Percentiles rank a stretch among this genome's conserved stretches.
phyloP scores from a whole-genome alignment of 495 filamentous ascomycete species.

The Aspergillus kassunensis region DNA sequence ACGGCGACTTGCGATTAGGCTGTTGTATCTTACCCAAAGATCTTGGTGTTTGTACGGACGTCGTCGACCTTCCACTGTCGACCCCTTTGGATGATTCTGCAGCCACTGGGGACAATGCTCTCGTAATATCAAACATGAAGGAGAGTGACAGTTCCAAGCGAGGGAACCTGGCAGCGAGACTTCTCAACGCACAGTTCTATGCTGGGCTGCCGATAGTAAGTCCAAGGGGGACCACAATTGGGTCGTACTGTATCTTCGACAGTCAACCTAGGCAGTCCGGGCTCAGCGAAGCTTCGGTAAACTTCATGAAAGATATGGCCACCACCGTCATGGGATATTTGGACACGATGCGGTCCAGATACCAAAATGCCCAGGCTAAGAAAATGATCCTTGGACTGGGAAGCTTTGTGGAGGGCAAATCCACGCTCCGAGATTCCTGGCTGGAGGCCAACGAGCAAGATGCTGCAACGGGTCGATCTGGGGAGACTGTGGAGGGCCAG shows the following conservation, averaged over 20 bases:
- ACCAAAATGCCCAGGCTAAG: conserved; percentile 15
- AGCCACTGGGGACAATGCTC: conserved; percentile 10
- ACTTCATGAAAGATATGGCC: conserved; percentile 33
- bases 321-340: conserved; percentile 27
- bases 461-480: conserved; percentile 5
- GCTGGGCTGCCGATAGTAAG: conserved; percentile 57
- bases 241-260: conserved; percentile 58
- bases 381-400: conserved; percentile 31
- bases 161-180: not conserved
- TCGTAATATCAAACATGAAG: conserved; percentile 33
- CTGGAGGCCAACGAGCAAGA: conserved; percentile 14
- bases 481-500: conserved; percentile 19
- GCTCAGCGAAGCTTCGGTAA: conserved; percentile 12
- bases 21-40: conserved; percentile 39
- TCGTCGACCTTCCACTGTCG: conserved; percentile 3
- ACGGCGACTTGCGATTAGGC: conserved; percentile 37
- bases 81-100: conserved; percentile 12
- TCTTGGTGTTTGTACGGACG: conserved; percentile 42
- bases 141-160: not conserved
- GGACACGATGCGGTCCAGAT: conserved; percentile 3
- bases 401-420: conserved; percentile 28
- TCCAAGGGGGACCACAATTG: conserved; percentile 54
- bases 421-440: conserved; percentile 26
- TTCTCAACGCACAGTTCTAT: conserved; percentile 42
- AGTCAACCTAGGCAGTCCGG: conserved; percentile 28